Base-by-base conservation (phyloP, 2,329 filamentous ascomycete genomes). In the Orbilia javanica region DNA sequence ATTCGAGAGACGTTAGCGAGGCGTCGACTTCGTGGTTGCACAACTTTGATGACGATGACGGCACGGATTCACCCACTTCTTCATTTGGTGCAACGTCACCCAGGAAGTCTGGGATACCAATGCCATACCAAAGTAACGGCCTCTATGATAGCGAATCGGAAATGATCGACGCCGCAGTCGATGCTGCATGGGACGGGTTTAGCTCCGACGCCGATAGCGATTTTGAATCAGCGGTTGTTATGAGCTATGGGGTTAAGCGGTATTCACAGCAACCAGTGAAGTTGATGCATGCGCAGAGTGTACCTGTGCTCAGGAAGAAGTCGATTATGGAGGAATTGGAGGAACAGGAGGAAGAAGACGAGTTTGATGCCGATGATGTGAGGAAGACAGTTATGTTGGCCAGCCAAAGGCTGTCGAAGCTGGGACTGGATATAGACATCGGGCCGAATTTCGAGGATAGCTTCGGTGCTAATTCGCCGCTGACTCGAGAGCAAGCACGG, bases 1-100 rank as follows among this genome's bases (percentile, higher is more conserved):
- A 82, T 74, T 82, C 81, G n/a, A 80, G 81, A 15, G 80, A 81
- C 55, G 80, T 79, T 10, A 95, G 93, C 82, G 90, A 91, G 79
- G 93, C 94, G 83, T 93, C 92, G 3, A 93, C 92, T 65, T 97
- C 94, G 0, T 97, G 94, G 94, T 85, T 97, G n/a, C 93, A 97
- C 82, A 95, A 93, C 0, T 96, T 96, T 71, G 93, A 97, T 83
- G 94, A 97, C 81, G 97, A 94, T 22, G 93, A 91, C 39, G 91
- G 89, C 18, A 97, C 94, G 0, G 90, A 90, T 2, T 97, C 94
- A 0, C 88, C 92, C 60, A 90, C 91, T 3, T 94, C 92, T 0
- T 93, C 91, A 0, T 85, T 91, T 74, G 88, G 90, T 52, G 80
- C 67, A 79, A 80, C 52, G 65, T 78, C 74, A 66, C 74, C 80